Conservation (phyloP, 768 basidiomycete genomes). For the Kwoniella sp. region DNA sequence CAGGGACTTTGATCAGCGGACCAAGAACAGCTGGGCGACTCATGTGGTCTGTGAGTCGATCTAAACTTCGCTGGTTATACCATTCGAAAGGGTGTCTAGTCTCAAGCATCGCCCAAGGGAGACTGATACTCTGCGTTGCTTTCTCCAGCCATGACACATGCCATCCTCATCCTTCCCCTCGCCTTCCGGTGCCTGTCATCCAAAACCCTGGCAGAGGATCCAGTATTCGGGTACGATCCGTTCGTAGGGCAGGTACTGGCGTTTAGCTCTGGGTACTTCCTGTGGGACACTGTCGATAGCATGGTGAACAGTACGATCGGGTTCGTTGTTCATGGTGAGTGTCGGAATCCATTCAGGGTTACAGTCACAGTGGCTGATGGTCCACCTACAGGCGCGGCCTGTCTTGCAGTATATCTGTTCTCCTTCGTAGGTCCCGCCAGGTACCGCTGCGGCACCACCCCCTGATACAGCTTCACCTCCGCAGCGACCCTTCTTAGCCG, state of each 20-base stretch:
- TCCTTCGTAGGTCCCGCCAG: slow-evolving; percentile 64
- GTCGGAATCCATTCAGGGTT: neutral
- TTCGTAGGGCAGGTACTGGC: slow-evolving; percentile 60
- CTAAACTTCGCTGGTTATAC: neutral
- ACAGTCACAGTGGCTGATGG: no score
- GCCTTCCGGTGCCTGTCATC: slow-evolving; percentile 58
- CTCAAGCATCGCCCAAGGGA: neutral
- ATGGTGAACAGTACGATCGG: slow-evolving; percentile 67
- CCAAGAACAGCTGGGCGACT: slow-evolving; percentile 15
- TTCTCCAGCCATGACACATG: slow-evolving; percentile 64
- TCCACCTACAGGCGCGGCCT: slow-evolving; percentile 56
- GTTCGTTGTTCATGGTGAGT: slow-evolving; percentile 70
- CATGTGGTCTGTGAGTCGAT: slow-evolving; percentile 28
- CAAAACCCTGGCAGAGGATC: slow-evolving; percentile 58
- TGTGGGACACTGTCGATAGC: slow-evolving; percentile 75
- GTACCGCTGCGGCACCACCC: no score
- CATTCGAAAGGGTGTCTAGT: no score
- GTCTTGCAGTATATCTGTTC: slow-evolving; percentile 63
- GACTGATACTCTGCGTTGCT: neutral
- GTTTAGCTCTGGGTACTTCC: slow-evolving; percentile 66
- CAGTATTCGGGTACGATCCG: slow-evolving; percentile 71
- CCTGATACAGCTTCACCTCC: no score
- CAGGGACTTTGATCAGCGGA: slow-evolving; percentile 19
- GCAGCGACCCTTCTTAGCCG: slow-evolving; percentile 66
- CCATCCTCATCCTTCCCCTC: slow-evolving; percentile 63